Percentiles rank a stretch among this genome's conserved stretches.
Evolutionary conservation across 2,329 filamentous ascomycete species (phyloP).

Genomic region (Xylaria sp.): DNA sequence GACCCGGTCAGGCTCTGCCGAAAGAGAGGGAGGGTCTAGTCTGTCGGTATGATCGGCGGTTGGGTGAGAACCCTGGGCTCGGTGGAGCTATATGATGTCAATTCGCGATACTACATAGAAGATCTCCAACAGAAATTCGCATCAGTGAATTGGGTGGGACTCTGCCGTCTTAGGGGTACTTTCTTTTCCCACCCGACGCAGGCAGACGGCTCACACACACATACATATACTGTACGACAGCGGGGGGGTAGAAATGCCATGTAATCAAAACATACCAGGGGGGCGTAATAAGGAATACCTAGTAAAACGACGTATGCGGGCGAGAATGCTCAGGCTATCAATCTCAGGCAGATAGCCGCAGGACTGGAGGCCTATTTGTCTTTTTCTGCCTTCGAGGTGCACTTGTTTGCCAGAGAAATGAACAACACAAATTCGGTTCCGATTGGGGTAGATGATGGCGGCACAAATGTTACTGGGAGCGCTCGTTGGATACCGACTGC

Average conservation of each 20-base stretch:
- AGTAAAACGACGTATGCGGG: too few relatives aligned
- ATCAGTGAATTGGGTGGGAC: background rate
- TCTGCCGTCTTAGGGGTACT: background rate
- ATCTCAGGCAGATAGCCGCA: constrained; percentile 23
- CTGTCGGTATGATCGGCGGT: constrained; percentile 22
- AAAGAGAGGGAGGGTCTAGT: constrained; percentile 17
- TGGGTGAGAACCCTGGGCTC: constrained; percentile 24
- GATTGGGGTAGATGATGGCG: background rate
- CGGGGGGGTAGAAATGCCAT: too few relatives aligned
- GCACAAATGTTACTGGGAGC: background rate
- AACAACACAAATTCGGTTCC: background rate
- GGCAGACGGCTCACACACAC: too few relatives aligned
- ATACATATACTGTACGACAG: too few relatives aligned
- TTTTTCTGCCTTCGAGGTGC: background rate
- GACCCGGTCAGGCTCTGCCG: constrained; percentile 21
- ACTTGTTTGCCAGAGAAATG: constrained; percentile 21
- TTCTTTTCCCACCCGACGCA: background rate
- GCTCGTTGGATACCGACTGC: background rate
- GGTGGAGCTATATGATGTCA: constrained; percentile 38
- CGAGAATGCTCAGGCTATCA: too few relatives aligned
- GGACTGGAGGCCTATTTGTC: constrained; percentile 23
- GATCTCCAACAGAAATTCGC: background rate
- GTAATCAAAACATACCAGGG: too few relatives aligned
- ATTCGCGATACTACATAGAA: constrained; percentile 15
- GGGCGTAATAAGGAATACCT: too few relatives aligned